These are phyloP conservation scores for Bipolaris zeicola DNA, from an alignment of 2,329 filamentous ascomycete species.

Conservation along the genomic window DNA sequence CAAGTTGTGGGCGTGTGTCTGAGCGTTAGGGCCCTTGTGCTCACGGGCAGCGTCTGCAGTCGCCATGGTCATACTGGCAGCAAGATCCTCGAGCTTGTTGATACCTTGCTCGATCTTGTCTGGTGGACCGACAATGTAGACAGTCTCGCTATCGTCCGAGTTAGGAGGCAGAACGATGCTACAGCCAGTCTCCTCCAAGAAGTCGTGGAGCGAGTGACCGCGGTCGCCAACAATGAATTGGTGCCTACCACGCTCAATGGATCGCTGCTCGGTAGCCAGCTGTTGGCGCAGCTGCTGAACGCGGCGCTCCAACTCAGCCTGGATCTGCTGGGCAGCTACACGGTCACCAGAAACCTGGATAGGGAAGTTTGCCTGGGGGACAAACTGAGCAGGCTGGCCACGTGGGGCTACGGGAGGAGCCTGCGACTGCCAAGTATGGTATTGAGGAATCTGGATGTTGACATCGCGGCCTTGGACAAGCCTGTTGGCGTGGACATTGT, in stretches of 20 bases:
- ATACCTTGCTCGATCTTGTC: conserved; percentile 75
- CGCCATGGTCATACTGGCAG: conserved; percentile 82
- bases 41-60: conserved; percentile 82
- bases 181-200: conserved; percentile 89
- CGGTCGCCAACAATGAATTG: conserved; percentile 92
- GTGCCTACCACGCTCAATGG: conserved; percentile 84
- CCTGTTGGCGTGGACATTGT: conserved; percentile 69
- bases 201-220: conserved; percentile 79
- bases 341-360: conserved; percentile 90
- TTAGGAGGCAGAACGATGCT: conserved; percentile 79
- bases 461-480: conserved; percentile 77
- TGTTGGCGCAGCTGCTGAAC: conserved; percentile 76
- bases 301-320: conserved; percentile 78
- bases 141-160: conserved; percentile 77
- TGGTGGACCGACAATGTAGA: conserved; percentile 82
- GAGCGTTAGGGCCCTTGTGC: conserved; percentile 75
- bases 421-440: conserved; percentile 73
- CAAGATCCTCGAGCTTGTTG: conserved; percentile 85
- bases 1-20: conserved; percentile 80
- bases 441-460: conserved; percentile 80
- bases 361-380: conserved; percentile 72
- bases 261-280: conserved; percentile 76
- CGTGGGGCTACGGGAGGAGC: conserved; percentile 68
- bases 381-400: conserved; percentile 72
- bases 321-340: conserved; percentile 76